phyloP scores from a whole-genome alignment of 164 flowering plant genomes.

The Liriodendron chinense region DNA sequence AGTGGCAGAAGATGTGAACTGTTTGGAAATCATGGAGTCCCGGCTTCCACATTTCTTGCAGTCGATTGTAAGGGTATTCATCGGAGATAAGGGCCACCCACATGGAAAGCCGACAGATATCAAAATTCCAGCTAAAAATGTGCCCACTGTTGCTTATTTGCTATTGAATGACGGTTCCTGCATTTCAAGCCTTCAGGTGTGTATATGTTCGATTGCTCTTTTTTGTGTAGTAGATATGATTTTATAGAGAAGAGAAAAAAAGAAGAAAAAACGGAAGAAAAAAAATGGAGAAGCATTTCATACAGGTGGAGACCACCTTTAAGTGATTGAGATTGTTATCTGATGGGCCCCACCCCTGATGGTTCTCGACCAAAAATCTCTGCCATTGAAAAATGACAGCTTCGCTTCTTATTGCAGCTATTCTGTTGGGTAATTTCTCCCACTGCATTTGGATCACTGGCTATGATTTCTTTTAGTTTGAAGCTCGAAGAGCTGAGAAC shows the following conservation, averaged over 20 bases:
- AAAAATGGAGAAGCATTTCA: too few species aligned
- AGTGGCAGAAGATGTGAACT: constrained; percentile 38
- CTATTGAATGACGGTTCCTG: constrained; percentile 83
- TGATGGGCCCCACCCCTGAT: too few species aligned
- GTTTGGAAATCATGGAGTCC: constrained; percentile 60
- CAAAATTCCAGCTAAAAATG: constrained; percentile 30
- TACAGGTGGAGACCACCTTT: too few species aligned
- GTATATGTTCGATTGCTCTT: neutral
- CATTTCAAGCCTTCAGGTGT: constrained; percentile 71
- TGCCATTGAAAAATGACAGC: too few species aligned
- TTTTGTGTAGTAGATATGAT: neutral
- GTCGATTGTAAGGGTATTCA: constrained; percentile 43
- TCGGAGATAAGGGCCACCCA: constrained; percentile 15
- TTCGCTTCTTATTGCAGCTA: too few species aligned
- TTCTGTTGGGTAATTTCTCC: too few species aligned
- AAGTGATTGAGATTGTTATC: too few species aligned
- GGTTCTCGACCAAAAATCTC: too few species aligned
- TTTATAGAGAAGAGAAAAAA: neutral
- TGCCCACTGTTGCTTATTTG: constrained; percentile 46
- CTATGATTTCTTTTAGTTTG: too few species aligned
- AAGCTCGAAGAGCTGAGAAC: too few species aligned
- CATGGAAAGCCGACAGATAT: constrained; percentile 21
- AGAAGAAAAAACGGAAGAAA: neutral
- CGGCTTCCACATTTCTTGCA: constrained; percentile 51
- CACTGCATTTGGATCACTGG: too few species aligned